phyloP scores from a whole-genome alignment of 1,284 basidiomycete species.

The Neonothopanus nambi region DNA sequence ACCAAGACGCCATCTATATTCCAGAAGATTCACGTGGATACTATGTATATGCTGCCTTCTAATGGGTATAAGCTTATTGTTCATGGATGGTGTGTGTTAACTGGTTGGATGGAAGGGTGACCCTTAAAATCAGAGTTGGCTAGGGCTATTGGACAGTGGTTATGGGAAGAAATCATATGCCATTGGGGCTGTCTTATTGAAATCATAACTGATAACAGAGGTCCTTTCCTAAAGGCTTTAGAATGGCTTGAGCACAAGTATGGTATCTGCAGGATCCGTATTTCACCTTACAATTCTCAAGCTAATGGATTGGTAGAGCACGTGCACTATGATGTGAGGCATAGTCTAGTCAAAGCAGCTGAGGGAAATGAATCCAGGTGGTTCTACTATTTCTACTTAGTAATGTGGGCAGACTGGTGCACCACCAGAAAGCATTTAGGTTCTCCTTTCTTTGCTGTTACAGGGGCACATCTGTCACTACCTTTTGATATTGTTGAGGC shows the following conservation, averaged over 20 bases:
- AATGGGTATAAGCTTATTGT: slow-evolving; percentile 20
- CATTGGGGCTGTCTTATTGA: slow-evolving; percentile 23
- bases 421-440: slow-evolving; percentile 22
- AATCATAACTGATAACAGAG: slow-evolving; percentile 28
- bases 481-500: slow-evolving; percentile 31
- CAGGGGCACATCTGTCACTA: slow-evolving; percentile 28
- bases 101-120: slow-evolving; percentile 22
- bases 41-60: slow-evolving; percentile 22
- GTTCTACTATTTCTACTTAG: slow-evolving; percentile 20
- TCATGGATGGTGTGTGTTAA: slow-evolving; percentile 20
- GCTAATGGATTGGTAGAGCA: slow-evolving; percentile 34
- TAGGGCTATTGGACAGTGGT: slow-evolving; percentile 18
- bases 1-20: slow-evolving; percentile 23
- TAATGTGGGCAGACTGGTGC: slow-evolving; percentile 35
- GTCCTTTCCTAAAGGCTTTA: slow-evolving; percentile 25
- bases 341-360: slow-evolving; percentile 31
- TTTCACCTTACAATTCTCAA: slow-evolving; percentile 37
- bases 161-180: slow-evolving; percentile 27
- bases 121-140: slow-evolving; percentile 19
- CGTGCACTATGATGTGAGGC: slow-evolving; percentile 26
- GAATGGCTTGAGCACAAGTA: slow-evolving; percentile 23
- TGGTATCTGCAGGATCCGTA: slow-evolving; percentile 30
- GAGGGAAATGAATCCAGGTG: slow-evolving; percentile 24
- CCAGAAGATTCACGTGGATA: slow-evolving; percentile 23
- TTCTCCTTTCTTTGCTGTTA: slow-evolving; percentile 27